Base-by-base conservation (phyloP, 768 basidiomycete genomes). In the Clathrus columnatus region DNA sequence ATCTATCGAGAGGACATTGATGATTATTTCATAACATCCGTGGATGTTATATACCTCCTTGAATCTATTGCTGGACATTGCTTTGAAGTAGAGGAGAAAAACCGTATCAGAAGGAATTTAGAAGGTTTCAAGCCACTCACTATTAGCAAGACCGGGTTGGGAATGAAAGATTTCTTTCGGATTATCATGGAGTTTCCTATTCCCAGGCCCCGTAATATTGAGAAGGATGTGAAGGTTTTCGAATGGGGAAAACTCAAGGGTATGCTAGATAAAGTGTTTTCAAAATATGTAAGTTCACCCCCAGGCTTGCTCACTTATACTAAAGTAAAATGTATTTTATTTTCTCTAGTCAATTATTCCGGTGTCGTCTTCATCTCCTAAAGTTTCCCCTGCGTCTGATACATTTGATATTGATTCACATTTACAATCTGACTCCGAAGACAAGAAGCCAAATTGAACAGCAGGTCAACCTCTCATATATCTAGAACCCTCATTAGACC, bases 81-180 rank as follows among this genome's bases (percentile, higher is more conserved):
- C 49, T 94, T 96, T 64, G 84, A 84, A 27, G 87, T 96, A 47
- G 92, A 96, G 69, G 95, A 97, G 76, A 97, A 95, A 77, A 97
- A 97, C 64, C 77, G 95, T 51, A 95, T 97, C 62, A 76, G 95
- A 59, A 79, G 94, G 55, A 98, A 98, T 69, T 74, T 99, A 27
- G 94, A 99, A 68, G 91, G 89, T 23, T 86, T 96, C 64, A 78
- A 84, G 50, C 95, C 95, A 1, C 85, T 82, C 53, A 96, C 94
- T 0, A 83, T 97, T 3, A 87, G 87, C 26, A 99, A 96, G 73
- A 80, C 81, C 66, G 87, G 89, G 61, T 72, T 78, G 0, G 86
- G 83, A 10, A 84, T 80, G 56, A 87, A 89, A 62, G 75, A 79
- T n/a, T 91, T 97, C 68, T 99, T 97, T 77, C 84, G 88, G 71